Evolutionary conservation across 1,284 basidiomycete species (phyloP), one percentile per base, ranked within the genome.

Genomic region (Leccinum olivaceoglutinosum): DNA sequence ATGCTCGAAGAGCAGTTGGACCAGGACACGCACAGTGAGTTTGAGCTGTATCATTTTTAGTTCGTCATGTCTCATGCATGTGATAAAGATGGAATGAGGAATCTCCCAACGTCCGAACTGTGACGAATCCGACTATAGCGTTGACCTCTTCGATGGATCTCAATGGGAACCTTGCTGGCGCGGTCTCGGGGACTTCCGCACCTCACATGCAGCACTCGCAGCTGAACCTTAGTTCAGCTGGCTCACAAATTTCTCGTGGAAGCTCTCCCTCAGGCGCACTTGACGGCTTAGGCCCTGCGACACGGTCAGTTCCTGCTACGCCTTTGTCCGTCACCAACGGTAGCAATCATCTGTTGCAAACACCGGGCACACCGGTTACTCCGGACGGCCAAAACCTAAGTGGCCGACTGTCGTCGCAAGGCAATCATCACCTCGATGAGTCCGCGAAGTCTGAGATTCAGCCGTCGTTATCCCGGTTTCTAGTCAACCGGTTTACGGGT

Each of bases 401-500:
- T 68, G 84, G 85, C 32, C 85, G 89, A 39, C 76, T 90, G 18
- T 79, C 81, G 14, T 81, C 82, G 0, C 85, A 85, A 63, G 80
- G 79, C 46, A 75, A 75, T 61, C 80, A 81, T 58, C 80, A 81
- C 60, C 66, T 85, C 16, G 77, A 76, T 16, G 84, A 86, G 60
- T 78, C 81, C 32, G 77, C 77, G 44, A 81, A 78, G 63, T 74
- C 73, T 58, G 89, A 90, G 59, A 75, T 91, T 61, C 85, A 86
- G 67, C 85, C 88, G 1, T 90, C 89, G 4, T 39, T 92, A 61
- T 89, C 89, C 34, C 80, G 90, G 41, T 72, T 60, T 59, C 1
- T 65, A 93, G 93, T 96, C 77, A 98, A 98, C 79, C 88, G 95
- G 10, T 98, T 97, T 76, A 88, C 95, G 32, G 93, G 94, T 34